Conservation (phyloP, 495 filamentous ascomycete species). For the Trypethelium eluteriae region DNA sequence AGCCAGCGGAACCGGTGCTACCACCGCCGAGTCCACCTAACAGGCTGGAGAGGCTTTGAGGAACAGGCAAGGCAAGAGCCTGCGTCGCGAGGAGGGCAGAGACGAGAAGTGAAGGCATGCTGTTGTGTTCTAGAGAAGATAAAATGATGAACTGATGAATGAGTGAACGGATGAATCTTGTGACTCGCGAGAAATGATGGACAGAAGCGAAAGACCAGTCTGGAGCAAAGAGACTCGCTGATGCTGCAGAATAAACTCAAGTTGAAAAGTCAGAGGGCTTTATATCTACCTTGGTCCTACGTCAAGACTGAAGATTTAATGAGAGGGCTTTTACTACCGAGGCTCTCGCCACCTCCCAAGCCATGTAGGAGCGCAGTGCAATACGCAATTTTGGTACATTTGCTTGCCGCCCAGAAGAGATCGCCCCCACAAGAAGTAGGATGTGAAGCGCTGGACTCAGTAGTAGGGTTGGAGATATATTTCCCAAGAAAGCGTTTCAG, state of each 20-base stretch:
- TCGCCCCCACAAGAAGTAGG: background rate
- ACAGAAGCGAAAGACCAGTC: background rate
- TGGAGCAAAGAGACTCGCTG: constrained; percentile 3
- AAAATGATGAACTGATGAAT: background rate
- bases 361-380: no score
- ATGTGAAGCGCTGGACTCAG: background rate
- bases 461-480: background rate
- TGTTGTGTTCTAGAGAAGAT: background rate
- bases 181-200: background rate
- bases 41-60: background rate
- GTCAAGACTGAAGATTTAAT: background rate
- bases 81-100: background rate
- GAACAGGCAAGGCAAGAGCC: background rate
- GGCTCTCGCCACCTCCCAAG: no score
- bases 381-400: background rate
- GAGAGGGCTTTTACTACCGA: background rate
- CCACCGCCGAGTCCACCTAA: background rate
- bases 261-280: background rate
- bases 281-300: background rate
- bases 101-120: background rate
- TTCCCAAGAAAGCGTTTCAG: background rate
- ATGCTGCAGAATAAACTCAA: background rate
- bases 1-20: background rate
- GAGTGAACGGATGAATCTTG: background rate
- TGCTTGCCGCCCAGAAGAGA: background rate